Conservation (phyloP, 345 rosid genomes). For the Stellera chamaejasme region DNA sequence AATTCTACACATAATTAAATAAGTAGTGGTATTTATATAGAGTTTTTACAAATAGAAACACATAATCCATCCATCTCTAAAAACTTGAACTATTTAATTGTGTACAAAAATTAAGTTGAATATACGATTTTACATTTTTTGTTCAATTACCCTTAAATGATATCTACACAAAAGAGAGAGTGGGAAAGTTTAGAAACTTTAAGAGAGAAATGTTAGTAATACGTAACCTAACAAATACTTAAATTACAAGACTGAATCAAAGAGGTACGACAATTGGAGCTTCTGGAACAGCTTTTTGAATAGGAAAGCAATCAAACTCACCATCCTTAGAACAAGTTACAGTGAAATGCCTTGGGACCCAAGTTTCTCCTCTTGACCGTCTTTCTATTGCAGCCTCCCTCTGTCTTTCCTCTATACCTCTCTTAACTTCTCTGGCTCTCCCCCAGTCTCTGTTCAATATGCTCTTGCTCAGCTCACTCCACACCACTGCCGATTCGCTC, state of each 20-base stretch:
- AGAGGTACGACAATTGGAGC: slow-evolving; percentile 52
- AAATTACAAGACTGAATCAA: not conserved
- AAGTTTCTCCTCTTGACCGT: slow-evolving; percentile 30
- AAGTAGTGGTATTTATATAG: too few species aligned
- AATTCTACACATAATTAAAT: too few species aligned
- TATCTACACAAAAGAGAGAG: too few species aligned
- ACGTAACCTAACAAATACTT: too few species aligned
- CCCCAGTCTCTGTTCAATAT: slow-evolving; percentile 53
- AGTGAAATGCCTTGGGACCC: slow-evolving; percentile 60
- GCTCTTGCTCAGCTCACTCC: slow-evolving; percentile 56
- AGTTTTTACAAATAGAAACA: too few species aligned
- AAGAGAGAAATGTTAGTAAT: too few species aligned
- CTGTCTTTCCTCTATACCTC: slow-evolving; percentile 46
- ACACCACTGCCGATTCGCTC: slow-evolving; percentile 54
- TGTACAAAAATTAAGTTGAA: too few species aligned
- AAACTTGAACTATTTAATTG: too few species aligned
- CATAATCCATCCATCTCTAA: too few species aligned
- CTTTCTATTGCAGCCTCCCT: slow-evolving; percentile 36
- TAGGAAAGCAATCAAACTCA: slow-evolving; percentile 55
- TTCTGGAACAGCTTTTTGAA: slow-evolving; percentile 29
- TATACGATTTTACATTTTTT: too few species aligned
- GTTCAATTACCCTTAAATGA: too few species aligned
- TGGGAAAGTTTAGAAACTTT: too few species aligned
- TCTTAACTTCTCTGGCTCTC: slow-evolving; percentile 61
- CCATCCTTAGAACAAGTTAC: slow-evolving; percentile 27